Percentiles rank a stretch among this genome's conserved stretches.
Evolutionary conservation across 495 filamentous ascomycete genomes (phyloP).

Genomic region (Trichoderma gamsii): DNA sequence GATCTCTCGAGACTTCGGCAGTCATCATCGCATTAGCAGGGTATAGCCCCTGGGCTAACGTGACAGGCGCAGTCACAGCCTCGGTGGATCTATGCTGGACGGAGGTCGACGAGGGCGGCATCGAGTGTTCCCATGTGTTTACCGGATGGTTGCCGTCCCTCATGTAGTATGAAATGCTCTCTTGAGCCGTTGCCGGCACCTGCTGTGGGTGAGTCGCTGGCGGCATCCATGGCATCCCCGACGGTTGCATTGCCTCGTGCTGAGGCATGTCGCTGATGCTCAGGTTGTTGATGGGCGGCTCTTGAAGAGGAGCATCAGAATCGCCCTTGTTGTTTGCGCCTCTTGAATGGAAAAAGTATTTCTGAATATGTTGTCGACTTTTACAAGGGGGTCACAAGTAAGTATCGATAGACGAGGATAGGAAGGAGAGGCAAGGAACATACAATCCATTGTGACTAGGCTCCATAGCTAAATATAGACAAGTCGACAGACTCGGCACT

Average conservation of each 20-base stretch:
- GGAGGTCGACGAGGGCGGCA: background rate
- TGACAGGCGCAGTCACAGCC: conserved; percentile 17
- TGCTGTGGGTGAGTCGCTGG: background rate
- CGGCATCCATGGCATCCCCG: background rate
- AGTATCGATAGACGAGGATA: conserved; percentile 13
- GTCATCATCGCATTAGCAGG: conserved; percentile 19
- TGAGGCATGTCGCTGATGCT: conserved; percentile 8
- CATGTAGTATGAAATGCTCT: background rate
- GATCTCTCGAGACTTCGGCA: conserved; percentile 20
- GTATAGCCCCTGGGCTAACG: conserved; percentile 3
- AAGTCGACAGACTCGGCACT: conserved; percentile 12
- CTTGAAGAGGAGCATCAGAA: conserved; percentile 4
- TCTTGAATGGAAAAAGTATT: conserved; percentile 7
- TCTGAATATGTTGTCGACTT: conserved; percentile 10
- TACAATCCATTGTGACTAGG: conserved; percentile 14
- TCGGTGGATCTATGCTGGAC: background rate
- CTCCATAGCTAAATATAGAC: conserved; percentile 12
- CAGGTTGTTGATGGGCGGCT: background rate
- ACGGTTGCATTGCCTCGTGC: background rate
- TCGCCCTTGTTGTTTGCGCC: background rate
- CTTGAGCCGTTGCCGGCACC: conserved; percentile 9
- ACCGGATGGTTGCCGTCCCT: background rate
- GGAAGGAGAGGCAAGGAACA: conserved; percentile 11
- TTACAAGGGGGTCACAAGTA: conserved; percentile 2
- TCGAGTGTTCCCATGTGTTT: background rate